phyloP scores from a whole-genome alignment of 202 grass and related monocot genomes.

The Schoenoplectus tabernaemontani region DNA sequence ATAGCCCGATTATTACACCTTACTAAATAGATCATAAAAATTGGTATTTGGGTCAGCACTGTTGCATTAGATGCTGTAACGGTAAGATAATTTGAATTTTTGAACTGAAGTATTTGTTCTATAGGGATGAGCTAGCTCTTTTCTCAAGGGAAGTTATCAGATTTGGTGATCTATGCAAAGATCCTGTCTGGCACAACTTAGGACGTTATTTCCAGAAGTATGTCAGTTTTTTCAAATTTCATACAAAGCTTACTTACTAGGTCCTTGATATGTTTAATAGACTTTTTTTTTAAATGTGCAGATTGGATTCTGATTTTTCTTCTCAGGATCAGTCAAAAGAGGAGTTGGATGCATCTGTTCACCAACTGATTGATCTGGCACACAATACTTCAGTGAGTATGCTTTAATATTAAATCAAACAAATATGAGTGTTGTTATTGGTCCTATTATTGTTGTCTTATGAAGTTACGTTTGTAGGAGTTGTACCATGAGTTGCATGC shows the following conservation, averaged over 20 bases:
- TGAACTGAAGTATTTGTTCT: neutral
- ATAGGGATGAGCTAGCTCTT: conserved; percentile 80
- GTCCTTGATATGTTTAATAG: conserved; percentile 26
- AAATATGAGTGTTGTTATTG: neutral
- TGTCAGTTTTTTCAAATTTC: conserved; percentile 19
- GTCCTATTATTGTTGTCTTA: neutral
- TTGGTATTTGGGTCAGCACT: too few species aligned
- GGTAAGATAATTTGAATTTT: too few species aligned
- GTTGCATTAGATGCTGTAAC: too few species aligned
- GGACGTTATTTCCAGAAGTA: conserved; percentile 92
- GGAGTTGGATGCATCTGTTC: conserved; percentile 43
- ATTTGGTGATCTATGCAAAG: conserved; percentile 87
- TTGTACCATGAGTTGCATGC: conserved; percentile 92
- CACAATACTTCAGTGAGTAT: conserved; percentile 85
- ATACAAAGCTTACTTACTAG: conserved; percentile 3
- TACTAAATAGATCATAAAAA: neutral
- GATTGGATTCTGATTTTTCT: conserved; percentile 44
- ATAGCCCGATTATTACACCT: neutral
- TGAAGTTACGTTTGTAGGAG: conserved; percentile 39
- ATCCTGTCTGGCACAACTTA: conserved; percentile 90
- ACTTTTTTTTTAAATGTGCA: conserved; percentile 33
- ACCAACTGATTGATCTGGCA: conserved; percentile 62
- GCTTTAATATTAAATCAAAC: neutral
- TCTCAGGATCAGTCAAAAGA: conserved; percentile 68
- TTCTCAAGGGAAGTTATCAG: conserved; percentile 90